Conservation (phyloP, 108 stramenopile genomes). For the Cyclotella atomus region DNA sequence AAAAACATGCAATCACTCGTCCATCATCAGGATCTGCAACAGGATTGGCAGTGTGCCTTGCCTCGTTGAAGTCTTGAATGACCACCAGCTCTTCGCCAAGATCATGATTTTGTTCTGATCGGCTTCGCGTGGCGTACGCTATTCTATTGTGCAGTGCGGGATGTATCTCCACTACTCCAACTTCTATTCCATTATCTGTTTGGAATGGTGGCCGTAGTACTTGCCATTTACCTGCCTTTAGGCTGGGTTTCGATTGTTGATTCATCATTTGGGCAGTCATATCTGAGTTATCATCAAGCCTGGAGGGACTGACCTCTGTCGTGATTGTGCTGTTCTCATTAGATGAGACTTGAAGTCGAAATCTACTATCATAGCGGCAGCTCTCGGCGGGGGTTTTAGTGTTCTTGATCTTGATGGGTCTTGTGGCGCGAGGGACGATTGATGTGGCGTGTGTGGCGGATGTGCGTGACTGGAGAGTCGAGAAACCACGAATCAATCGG, state of each 20-base stretch:
- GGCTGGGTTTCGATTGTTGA: not conserved
- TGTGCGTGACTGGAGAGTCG: no score
- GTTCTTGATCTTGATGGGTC: no score
- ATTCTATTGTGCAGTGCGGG: slow-evolving; percentile 26
- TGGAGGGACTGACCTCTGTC: not conserved
- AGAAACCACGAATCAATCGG: no score
- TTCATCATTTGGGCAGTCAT: slow-evolving; percentile 6
- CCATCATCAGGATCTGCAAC: not conserved
- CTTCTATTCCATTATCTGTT: slow-evolving; percentile 16
- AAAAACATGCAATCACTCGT: slow-evolving; percentile 14
- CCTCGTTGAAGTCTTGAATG: slow-evolving; percentile 32
- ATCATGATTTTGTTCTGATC: slow-evolving; percentile 19
- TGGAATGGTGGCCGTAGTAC: not conserved
- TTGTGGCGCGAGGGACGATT: no score
- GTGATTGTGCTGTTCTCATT: no score
- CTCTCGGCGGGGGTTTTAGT: no score
- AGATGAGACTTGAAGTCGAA: no score
- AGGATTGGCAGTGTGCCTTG: not conserved
- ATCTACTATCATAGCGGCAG: no score
- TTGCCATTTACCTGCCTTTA: not conserved
- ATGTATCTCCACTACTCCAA: slow-evolving; percentile 37
- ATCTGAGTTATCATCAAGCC: not conserved
- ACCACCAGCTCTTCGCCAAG: slow-evolving; percentile 25
- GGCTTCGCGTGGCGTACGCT: slow-evolving; percentile 34
- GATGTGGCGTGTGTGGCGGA: no score